A percentile compares a stretch with the other conserved stretches of the same genome.
Evolutionary conservation across 2,329 filamentous ascomycete genomes (phyloP).

Genomic region (Colletotrichum tanaceti): DNA sequence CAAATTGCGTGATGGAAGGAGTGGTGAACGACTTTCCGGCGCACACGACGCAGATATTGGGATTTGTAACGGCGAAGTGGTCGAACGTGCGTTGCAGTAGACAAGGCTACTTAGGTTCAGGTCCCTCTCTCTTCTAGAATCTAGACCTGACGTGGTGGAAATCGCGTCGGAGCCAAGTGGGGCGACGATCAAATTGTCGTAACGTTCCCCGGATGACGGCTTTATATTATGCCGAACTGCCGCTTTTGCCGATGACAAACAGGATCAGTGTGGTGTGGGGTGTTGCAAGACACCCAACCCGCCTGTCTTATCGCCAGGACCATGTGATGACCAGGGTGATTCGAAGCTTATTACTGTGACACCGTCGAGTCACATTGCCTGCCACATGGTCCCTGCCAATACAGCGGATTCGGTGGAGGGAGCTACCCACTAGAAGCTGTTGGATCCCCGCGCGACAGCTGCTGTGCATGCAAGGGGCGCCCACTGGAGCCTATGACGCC

Average conservation of each 20-base stretch:
- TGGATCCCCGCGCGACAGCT: slow-evolving; percentile 24
- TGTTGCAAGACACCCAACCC: slow-evolving; percentile 8
- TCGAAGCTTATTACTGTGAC: slow-evolving; percentile 34
- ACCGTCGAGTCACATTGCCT: slow-evolving; percentile 38
- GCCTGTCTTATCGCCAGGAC: slow-evolving; percentile 29
- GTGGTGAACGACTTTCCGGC: slow-evolving; percentile 1
- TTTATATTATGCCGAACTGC: slow-evolving; percentile 22
- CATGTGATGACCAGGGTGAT: slow-evolving; percentile 37
- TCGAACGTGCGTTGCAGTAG: slow-evolving; percentile 19
- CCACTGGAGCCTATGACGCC: slow-evolving; percentile 39
- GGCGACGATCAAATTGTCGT: slow-evolving; percentile 12
- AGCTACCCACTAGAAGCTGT: slow-evolving; percentile 34
- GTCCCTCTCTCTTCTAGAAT: slow-evolving; percentile 18
- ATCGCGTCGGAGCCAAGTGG: slow-evolving; percentile 36
- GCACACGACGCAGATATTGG: slow-evolving; percentile 5
- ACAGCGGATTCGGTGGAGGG: slow-evolving; percentile 34
- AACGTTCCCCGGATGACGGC: slow-evolving; percentile 21
- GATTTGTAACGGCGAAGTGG: not conserved
- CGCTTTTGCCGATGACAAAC: not conserved
- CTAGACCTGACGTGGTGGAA: slow-evolving; percentile 26
- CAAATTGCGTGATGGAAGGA: not conserved
- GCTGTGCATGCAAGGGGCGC: slow-evolving; percentile 36
- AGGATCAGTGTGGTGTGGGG: slow-evolving; percentile 25
- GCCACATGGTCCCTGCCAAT: slow-evolving; percentile 38
- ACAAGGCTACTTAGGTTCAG: slow-evolving; percentile 11